phyloP scores from a whole-genome alignment of 2,329 filamentous ascomycete genomes.

The Penicillium brasilianum region DNA sequence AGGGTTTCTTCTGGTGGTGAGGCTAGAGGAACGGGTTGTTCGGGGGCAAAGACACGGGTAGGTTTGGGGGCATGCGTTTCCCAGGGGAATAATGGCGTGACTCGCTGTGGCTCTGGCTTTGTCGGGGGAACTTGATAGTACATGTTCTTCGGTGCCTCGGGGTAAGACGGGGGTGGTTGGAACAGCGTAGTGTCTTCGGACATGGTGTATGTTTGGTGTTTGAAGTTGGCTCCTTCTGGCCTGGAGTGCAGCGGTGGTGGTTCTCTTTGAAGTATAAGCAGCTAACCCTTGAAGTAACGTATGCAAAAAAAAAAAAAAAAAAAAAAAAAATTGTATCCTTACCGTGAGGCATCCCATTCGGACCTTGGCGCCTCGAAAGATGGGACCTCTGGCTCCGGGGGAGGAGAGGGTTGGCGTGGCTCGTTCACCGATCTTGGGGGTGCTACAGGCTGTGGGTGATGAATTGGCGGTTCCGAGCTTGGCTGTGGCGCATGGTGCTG shows the following conservation, averaged over 20 bases:
- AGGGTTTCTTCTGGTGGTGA: conserved; percentile 15
- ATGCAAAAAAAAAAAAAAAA: not conserved
- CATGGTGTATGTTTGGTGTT: conserved; percentile 79
- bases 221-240: conserved; percentile 86
- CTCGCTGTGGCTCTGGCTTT: conserved; percentile 63
- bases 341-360: conserved; percentile 68
- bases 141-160: conserved; percentile 84
- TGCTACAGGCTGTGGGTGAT: conserved; percentile 44
- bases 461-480: conserved; percentile 21
- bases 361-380: conserved; percentile 62
- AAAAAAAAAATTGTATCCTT: too few species aligned
- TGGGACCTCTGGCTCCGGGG: conserved; percentile 39
- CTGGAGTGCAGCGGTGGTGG: conserved; percentile 67
- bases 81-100: conserved; percentile 87
- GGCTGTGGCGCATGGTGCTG: not conserved
- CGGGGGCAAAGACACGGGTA: conserved; percentile 54
- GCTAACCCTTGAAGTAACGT: not conserved
- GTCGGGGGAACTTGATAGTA: conserved; percentile 76
- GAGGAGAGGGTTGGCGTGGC: conserved; percentile 41
- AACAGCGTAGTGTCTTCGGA: conserved; percentile 76
- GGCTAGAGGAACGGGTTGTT: conserved; percentile 30
- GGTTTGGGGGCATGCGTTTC: conserved; percentile 69
- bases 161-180: conserved; percentile 75
- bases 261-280: conserved; percentile 55
- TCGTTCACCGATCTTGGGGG: conserved; percentile 49